Base-by-base conservation (phyloP, 306 rosid genomes). In the Castanea crenata region DNA sequence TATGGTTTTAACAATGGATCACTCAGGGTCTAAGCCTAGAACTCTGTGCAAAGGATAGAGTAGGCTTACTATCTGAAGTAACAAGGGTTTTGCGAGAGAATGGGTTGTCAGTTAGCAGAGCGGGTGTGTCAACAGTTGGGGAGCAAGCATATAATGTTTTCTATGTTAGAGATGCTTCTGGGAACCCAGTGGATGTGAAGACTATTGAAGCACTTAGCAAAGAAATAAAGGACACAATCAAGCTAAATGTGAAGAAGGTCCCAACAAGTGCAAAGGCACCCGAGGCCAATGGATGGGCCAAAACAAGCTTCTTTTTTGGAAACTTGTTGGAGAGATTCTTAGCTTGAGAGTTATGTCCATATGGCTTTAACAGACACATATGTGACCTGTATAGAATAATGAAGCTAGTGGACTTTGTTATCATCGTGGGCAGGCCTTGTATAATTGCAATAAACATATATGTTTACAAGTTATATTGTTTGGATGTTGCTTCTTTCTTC, bases 51-150 rank as follows among this genome's bases (percentile, higher is more conserved):
- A 90, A 93, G 80, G 94, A 90, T 57, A 87, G 92, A 69, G 93
- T 90, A 54, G 96, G 97, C 0, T 77, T 92, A 83, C 81, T 92
- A 52, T 92, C 97, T 0, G 96, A 90, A 81, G 97, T 90, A 49
- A 92, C 97, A 32, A 86, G 97, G 89, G 83, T 91, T 68, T 86
- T 91, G 76, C n/a, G 97, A 80, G 97, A 92, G 90, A 88, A 90
- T 76, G 97, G 97, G 1, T 70, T 92, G 74, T 74, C 92, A 46
- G 97, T 91, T 19, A 80, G 90, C 44, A 87, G 97, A 80, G 98
- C 97, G 31, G 97, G 92, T 4, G 88, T 92, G 46, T 81, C 98
- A 27, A 91, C 98, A 3, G 74, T 90, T 7, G 94, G 98, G 73
- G 97, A 92, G 73, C 81, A 89, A 79, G 98, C 87, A 77, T 73